Base-by-base conservation (phyloP, 441 rosid species). In the Eutrema salsugineum region DNA sequence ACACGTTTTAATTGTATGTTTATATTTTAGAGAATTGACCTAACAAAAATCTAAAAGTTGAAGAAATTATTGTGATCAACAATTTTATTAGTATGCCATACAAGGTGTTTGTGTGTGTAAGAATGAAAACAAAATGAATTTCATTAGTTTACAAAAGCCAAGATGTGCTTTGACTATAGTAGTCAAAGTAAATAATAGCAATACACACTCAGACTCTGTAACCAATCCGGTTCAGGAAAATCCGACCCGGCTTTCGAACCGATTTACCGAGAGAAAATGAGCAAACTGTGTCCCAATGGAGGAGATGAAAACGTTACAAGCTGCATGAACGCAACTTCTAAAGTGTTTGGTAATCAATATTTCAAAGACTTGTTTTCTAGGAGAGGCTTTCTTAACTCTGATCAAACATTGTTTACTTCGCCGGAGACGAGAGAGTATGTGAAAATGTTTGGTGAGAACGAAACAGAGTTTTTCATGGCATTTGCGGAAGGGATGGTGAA, bases 331-430 rank as follows among this genome's bases (percentile, higher is more conserved):
- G 81, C 91, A 28, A 93, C 97, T 3, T 84, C 93, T 0, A 35
- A 11, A 5, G 3, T 33, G 17, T 89, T 93, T 59, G 95, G 91
- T 48, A 93, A 89, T 48, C 81, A 66, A 57, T 93, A 91, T 63
- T 93, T 87, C 80, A 87, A 82, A 73, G 96, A 86, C 66, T 69
- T 93, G 83, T 92, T 81, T 46, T 77, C 76, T 0, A 83, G 90
- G 44, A 85, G 81, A 79, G 96, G 97, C 5, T 87, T 91, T 65
- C 69, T 93, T 11, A 89, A 91, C 59, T 93, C 97, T n/a, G 97
- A 93, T 70, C 78, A 93, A 68, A 90, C 93, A 3, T 81, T 93
- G 22, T 85, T 58, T 69, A 87, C 93, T 1, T 82, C 6, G 22
- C 70, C 78, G 3, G 61, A 11, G 68, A 90, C 93, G 9, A 82